Conservation (phyloP, 1,139 yeast species). For the Kodamaea fungicola region DNA sequence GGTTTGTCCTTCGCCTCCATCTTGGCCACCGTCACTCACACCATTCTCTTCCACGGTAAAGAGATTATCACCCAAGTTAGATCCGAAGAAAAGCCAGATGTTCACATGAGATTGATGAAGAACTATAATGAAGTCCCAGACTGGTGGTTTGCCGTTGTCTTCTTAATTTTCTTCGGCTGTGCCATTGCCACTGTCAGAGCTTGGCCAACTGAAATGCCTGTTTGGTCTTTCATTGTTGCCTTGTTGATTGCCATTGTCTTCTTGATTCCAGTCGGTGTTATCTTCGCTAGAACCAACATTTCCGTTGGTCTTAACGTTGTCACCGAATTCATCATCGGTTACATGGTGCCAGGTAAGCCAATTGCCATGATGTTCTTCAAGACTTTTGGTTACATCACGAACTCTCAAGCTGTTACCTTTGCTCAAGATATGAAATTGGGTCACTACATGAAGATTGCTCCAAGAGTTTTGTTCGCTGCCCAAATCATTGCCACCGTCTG, state of each 20-base stretch:
- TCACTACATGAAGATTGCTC: constrained; percentile 52
- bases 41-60: constrained; percentile 35
- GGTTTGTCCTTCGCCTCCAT: constrained; percentile 43
- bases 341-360: constrained; percentile 48
- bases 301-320: constrained; percentile 46
- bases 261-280: constrained; percentile 42
- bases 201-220: constrained; percentile 41
- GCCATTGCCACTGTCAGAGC: constrained; percentile 37
- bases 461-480: constrained; percentile 41
- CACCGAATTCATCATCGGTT: constrained; percentile 44
- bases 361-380: constrained; percentile 47
- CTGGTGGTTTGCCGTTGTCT: constrained; percentile 59
- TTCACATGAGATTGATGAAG: constrained; percentile 36
- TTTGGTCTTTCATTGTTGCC: constrained; percentile 37
- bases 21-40: constrained; percentile 35
- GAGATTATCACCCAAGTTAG: constrained; percentile 28
- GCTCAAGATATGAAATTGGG: constrained; percentile 55
- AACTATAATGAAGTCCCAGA: constrained; percentile 58
- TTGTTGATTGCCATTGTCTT: constrained; percentile 38
- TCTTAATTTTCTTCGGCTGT: constrained; percentile 34
- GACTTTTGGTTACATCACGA: constrained; percentile 48
- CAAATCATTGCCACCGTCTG: constrained; percentile 46
- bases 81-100: constrained; percentile 33
- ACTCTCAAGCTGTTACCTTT: constrained; percentile 50
- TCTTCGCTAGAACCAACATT: constrained; percentile 41